These are phyloP conservation scores for Strobilomyces echinocephalus DNA, from an alignment of 768 basidiomycete genomes.

Conservation along the genomic window DNA sequence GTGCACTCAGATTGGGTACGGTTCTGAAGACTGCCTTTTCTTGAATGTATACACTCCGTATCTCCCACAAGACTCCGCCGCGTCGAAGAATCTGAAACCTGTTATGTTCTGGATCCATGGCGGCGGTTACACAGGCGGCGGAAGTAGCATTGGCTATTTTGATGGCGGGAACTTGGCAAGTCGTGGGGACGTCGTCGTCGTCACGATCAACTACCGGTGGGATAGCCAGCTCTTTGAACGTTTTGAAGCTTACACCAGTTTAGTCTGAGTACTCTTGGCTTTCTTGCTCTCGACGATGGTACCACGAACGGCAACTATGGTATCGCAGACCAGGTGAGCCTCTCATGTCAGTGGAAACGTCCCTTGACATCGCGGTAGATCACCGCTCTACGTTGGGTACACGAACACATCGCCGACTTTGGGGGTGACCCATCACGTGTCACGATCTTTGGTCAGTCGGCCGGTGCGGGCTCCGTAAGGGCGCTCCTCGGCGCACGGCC, in stretches of 20 bases:
- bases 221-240: background rate
- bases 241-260: background rate
- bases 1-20: conserved; percentile 29
- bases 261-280: conserved; percentile 10
- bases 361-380: conserved; percentile 1
- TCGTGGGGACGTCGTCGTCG: conserved; percentile 38
- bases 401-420: conserved; percentile 50
- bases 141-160: conserved; percentile 36
- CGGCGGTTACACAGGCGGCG: conserved; percentile 41
- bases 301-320: conserved; percentile 12
- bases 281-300: conserved; percentile 5
- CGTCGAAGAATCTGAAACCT: conserved; percentile 29
- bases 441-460: conserved; percentile 53
- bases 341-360: background rate
- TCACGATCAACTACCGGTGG: conserved; percentile 36
- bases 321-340: conserved; percentile 7
- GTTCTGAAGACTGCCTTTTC: conserved; percentile 44
- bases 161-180: conserved; percentile 44
- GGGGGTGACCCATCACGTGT: conserved; percentile 52
- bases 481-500: conserved; percentile 33
- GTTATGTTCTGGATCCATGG: conserved; percentile 52
- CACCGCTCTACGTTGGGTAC: conserved; percentile 41
- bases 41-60: conserved; percentile 45
- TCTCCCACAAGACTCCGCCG: conserved; percentile 19
- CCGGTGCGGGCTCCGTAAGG: conserved; percentile 45